phyloP scores from a whole-genome alignment of 2,329 filamentous ascomycete species.

The Zymoseptoria tritici region DNA sequence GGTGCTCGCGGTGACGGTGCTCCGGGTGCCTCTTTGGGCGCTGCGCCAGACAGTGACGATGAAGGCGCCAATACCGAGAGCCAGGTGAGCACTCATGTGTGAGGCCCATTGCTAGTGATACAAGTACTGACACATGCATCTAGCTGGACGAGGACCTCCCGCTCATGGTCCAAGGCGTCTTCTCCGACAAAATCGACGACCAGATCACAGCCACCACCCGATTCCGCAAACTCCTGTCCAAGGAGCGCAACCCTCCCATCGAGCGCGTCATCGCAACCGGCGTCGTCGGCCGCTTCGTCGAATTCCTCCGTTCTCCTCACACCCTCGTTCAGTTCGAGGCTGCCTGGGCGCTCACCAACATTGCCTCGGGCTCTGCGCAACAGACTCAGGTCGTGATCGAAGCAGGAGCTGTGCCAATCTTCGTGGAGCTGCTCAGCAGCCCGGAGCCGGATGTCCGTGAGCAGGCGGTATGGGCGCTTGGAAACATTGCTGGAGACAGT shows the following conservation, averaged over 20 bases:
- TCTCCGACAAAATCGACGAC: constrained; percentile 96
- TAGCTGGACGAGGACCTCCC: constrained; percentile 97
- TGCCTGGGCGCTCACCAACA: constrained; percentile 98
- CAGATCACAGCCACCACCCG: constrained; percentile 98
- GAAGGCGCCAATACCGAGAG: constrained; percentile 90
- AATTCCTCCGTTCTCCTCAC: constrained; percentile 95
- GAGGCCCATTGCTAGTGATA: not conserved
- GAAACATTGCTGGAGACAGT: constrained; percentile 98
- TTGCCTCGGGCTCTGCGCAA: constrained; percentile 90
- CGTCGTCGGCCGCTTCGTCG: constrained; percentile 93
- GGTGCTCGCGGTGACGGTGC: constrained; percentile 62
- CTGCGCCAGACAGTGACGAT: constrained; percentile 94
- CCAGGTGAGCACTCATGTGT: constrained; percentile 59
- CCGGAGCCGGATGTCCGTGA: constrained; percentile 96
- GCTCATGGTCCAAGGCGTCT: constrained; percentile 95
- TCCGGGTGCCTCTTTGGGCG: constrained; percentile 74
- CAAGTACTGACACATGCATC: constrained; percentile 14
- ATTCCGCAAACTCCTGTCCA: constrained; percentile 94
- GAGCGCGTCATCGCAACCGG: constrained; percentile 99
- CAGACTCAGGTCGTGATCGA: constrained; percentile 99
- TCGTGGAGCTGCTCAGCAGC: constrained; percentile 90
- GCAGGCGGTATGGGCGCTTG: constrained; percentile 96
- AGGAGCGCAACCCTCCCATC: constrained; percentile 98
- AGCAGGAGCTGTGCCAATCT: constrained; percentile 95
- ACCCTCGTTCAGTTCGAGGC: constrained; percentile 98